A percentile compares a stretch with the other conserved stretches of the same genome.
phyloP scores from a whole-genome alignment of 2,329 filamentous ascomycete species.

The Cercospora canescens region DNA sequence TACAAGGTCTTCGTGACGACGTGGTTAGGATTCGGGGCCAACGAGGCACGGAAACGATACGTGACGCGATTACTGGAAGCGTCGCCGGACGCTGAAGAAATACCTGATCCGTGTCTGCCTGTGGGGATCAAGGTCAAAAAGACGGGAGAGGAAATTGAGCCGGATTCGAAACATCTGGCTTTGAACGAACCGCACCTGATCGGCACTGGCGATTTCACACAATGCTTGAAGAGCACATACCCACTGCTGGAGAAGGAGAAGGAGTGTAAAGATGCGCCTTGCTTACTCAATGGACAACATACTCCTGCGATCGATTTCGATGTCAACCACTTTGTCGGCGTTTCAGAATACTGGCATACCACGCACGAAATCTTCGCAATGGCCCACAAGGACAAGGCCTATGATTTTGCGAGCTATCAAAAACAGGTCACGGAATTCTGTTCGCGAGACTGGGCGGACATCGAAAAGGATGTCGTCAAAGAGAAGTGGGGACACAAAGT shows the following conservation, averaged over 20 bases:
- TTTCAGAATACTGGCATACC: constrained; percentile 98
- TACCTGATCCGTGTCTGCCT: constrained; percentile 91
- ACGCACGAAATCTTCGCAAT: constrained; percentile 90
- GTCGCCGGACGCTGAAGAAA: constrained; percentile 67
- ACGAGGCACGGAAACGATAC: constrained; percentile 84
- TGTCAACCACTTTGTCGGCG: constrained; percentile 95
- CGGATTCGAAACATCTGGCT: constrained; percentile 44
- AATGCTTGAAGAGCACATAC: constrained; percentile 79
- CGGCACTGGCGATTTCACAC: constrained; percentile 83
- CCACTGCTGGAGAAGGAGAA: constrained; percentile 88
- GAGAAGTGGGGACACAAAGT: constrained; percentile 76
- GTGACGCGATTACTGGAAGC: constrained; percentile 72
- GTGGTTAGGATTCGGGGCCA: constrained; percentile 96
- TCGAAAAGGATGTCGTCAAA: constrained; percentile 64
- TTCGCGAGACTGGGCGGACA: constrained; percentile 75
- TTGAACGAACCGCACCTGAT: constrained; percentile 59
- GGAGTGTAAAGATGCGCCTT: constrained; percentile 79
- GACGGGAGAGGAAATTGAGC: constrained; percentile 62
- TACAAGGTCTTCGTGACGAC: constrained; percentile 93
- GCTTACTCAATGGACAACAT: constrained; percentile 86
- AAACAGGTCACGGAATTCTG: constrained; percentile 83
- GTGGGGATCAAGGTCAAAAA: constrained; percentile 70
- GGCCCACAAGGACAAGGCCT: constrained; percentile 74
- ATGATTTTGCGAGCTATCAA: constrained; percentile 90
- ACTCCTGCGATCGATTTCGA: constrained; percentile 95